Evolutionary conservation across 2,329 filamentous ascomycete species (phyloP).

Genomic region (Ophiostoma triangulosporum): DNA sequence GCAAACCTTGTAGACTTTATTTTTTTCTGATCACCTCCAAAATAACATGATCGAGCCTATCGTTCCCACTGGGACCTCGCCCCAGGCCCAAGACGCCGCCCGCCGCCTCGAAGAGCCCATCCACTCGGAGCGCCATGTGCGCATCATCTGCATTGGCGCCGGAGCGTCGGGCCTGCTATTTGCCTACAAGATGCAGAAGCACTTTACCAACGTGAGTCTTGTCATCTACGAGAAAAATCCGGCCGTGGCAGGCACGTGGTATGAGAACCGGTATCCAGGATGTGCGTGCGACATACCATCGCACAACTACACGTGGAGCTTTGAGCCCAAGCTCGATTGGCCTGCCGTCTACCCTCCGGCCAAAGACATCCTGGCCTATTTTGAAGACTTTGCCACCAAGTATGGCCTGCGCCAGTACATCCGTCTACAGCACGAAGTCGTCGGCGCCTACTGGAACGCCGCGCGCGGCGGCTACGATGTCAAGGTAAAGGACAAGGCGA

Average conservation of each 20-base stretch:
- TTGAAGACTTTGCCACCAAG: conserved; percentile 21
- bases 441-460: conserved; percentile 30
- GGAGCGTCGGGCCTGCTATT: conserved; percentile 33
- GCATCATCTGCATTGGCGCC: conserved; percentile 30
- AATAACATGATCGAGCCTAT: conserved; percentile 7
- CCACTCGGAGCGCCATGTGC: conserved; percentile 14
- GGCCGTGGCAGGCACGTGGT: conserved; percentile 36
- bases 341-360: conserved; percentile 18
- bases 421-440: conserved; percentile 28
- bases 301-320: conserved; percentile 31
- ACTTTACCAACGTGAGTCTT: conserved; percentile 25
- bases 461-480: conserved; percentile 25
- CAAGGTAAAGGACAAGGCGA: conserved; percentile 19
- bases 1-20: no score
- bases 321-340: conserved; percentile 20
- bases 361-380: conserved; percentile 18
- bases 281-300: conserved; percentile 37
- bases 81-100: conserved; percentile 3
- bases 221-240: conserved; percentile 34
- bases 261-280: conserved; percentile 33
- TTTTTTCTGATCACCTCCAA: no score
- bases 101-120: conserved; percentile 13
- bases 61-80: neutral
- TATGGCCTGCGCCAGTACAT: conserved; percentile 28
- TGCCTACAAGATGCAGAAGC: conserved; percentile 32